A percentile compares a stretch with the other conserved stretches of the same genome.
phyloP scores from a whole-genome alignment of 495 filamentous ascomycete species.

The Beverwykella pulmonaria region DNA sequence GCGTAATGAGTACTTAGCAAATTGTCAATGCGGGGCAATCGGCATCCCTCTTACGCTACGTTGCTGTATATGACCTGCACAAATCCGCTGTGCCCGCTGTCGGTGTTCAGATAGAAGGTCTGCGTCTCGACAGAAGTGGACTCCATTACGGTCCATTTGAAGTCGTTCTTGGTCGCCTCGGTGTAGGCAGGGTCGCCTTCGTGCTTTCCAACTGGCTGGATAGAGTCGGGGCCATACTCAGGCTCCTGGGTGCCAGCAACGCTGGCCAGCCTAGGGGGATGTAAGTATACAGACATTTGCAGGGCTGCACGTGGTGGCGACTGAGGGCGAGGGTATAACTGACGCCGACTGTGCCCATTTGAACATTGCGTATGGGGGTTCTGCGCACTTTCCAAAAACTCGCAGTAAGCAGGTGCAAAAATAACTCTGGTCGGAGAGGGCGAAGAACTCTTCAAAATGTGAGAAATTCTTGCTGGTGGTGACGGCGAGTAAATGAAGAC shows the following conservation, averaged over 20 bases:
- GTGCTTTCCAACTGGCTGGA: constrained; percentile 81
- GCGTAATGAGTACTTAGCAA: constrained; percentile 24
- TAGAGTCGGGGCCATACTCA: constrained; percentile 88
- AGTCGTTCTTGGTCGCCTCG: constrained; percentile 71
- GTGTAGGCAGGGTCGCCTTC: constrained; percentile 78
- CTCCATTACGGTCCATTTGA: constrained; percentile 80
- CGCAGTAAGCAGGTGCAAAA: constrained; percentile 17
- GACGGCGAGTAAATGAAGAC: constrained; percentile 3
- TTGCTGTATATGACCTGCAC: constrained; percentile 97
- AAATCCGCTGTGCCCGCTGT: constrained; percentile 74
- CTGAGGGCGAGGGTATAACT: constrained; percentile 6
- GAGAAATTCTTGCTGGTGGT: constrained; percentile 25
- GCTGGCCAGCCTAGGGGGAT: constrained; percentile 70
- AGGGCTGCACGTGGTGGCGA: constrained; percentile 1
- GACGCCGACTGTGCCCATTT: constrained; percentile 22
- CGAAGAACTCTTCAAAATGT: constrained; percentile 10
- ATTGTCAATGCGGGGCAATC: background rate
- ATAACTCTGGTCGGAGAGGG: constrained; percentile 11
- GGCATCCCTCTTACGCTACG: constrained; percentile 70
- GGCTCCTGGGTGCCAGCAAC: constrained; percentile 95
- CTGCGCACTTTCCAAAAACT: constrained; percentile 28
- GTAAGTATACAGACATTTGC: constrained; percentile 24
- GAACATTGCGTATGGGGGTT: constrained; percentile 15
- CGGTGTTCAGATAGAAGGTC: constrained; percentile 86
- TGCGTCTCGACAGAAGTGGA: constrained; percentile 95